phyloP scores from a whole-genome alignment of 768 basidiomycete species.

The Kwoniella shandongensis region DNA sequence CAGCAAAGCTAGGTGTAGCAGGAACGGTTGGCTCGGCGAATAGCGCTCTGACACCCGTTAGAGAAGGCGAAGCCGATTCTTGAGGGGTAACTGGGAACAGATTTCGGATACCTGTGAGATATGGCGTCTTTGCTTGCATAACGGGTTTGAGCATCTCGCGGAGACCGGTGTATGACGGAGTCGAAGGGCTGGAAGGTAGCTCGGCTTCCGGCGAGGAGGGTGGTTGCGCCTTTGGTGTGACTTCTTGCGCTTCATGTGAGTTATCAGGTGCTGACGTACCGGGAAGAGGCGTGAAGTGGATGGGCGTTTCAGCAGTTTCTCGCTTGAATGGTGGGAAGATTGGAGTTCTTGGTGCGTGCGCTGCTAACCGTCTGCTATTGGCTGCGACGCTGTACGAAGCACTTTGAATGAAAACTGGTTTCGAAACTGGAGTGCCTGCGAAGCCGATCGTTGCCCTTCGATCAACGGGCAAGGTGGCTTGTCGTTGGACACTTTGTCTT shows the following conservation, averaged over 20 bases:
- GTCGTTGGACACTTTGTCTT: slow-evolving; percentile 31
- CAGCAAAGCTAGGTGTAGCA: slow-evolving; percentile 38
- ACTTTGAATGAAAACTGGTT: neutral
- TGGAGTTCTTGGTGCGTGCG: slow-evolving; percentile 10
- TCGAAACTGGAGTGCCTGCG: slow-evolving; percentile 31
- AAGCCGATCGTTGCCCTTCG: slow-evolving; percentile 47
- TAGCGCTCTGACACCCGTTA: slow-evolving; percentile 32
- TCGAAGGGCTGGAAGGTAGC: slow-evolving; percentile 16
- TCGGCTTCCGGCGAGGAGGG: slow-evolving; percentile 8
- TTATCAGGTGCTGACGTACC: slow-evolving; percentile 6
- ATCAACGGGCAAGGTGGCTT: slow-evolving; percentile 1
- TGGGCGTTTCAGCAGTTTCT: neutral
- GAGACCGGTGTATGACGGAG: slow-evolving; percentile 28
- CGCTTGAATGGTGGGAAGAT: slow-evolving; percentile 16
- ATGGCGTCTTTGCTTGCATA: slow-evolving; percentile 34
- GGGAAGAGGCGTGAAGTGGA: neutral
- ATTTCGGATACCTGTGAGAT: slow-evolving; percentile 27
- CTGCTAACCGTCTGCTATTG: neutral
- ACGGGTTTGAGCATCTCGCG: slow-evolving; percentile 19
- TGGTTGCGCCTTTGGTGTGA: slow-evolving; percentile 1
- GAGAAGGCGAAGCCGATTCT: slow-evolving; percentile 22
- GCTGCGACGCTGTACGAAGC: slow-evolving; percentile 24
- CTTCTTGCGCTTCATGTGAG: slow-evolving; percentile 4
- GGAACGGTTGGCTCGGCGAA: slow-evolving; percentile 20
- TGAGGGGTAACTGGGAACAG: slow-evolving; percentile 28